These are phyloP conservation scores for Drechmeria coniospora DNA, from an alignment of 2,329 filamentous ascomycete species.

Conservation along the genomic window DNA sequence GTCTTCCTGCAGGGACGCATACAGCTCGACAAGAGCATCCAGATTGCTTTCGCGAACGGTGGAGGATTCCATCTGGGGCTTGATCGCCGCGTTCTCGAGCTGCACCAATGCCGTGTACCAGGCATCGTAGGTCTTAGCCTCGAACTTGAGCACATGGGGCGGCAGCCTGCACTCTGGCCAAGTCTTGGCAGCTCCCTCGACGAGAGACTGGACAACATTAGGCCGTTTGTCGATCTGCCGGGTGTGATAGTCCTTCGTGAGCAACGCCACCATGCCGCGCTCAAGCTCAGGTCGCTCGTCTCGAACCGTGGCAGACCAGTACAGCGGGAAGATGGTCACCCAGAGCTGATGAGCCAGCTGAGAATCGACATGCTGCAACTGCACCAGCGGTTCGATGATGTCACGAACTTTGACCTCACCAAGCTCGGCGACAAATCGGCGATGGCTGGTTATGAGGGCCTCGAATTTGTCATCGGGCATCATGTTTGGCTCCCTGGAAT, in stretches of 20 bases:
- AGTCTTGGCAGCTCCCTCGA: constrained; percentile 74
- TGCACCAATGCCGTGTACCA: constrained; percentile 94
- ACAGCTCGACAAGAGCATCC: constrained; percentile 88
- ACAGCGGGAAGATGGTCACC: constrained; percentile 81
- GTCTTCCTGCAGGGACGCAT: constrained; percentile 80
- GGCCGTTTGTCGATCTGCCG: constrained; percentile 88
- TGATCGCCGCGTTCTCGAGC: constrained; percentile 77
- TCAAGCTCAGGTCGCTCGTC: constrained; percentile 87
- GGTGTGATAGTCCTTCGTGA: constrained; percentile 92
- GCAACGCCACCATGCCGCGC: constrained; percentile 72
- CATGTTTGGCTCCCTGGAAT: constrained; percentile 43
- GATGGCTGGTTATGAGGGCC: constrained; percentile 59
- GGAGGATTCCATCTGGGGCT: constrained; percentile 69
- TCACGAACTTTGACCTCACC: constrained; percentile 79
- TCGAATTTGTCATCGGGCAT: constrained; percentile 79
- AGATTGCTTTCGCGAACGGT: constrained; percentile 84
- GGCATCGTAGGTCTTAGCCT: constrained; percentile 83
- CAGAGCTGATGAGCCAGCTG: constrained; percentile 78
- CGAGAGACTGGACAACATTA: constrained; percentile 84
- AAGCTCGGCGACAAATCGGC: constrained; percentile 69
- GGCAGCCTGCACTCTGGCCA: constrained; percentile 84
- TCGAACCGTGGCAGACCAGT: constrained; percentile 74
- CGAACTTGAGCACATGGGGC: constrained; percentile 88
- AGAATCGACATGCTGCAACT: constrained; percentile 80
- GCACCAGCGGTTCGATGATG: constrained; percentile 73